Evolutionary conservation across 805 yeast species (phyloP), one percentile per base, ranked within the genome.

Genomic region (Zygotorulaspora danielsina): DNA sequence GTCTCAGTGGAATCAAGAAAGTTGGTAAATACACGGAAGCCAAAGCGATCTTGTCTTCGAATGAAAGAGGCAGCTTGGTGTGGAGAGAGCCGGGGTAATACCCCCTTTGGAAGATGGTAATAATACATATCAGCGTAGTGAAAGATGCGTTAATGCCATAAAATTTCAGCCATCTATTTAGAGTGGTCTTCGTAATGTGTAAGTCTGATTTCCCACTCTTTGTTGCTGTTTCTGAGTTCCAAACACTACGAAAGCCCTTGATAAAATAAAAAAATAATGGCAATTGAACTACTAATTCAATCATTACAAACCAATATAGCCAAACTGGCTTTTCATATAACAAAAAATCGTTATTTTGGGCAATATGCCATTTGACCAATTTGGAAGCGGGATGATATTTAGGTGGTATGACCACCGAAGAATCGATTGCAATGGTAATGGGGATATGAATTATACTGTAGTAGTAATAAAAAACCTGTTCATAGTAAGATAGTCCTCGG

Each of bases 101-200:
- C 3, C 62, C 64, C 19, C 51, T 37, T 10, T 38, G 37, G 38
- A 45, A 50, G 11, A 80, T 70, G 50, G 75, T 72, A n/a, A 71
- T 56, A 47, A 84, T 62, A 57, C 97, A 90, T 17, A 79, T 75
- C 25, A 79, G 59, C 0, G 96, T 87, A 4, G 96, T 87, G 36
- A 83, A 66, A 3, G 81, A 66, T 0, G 97, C 97, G 54, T 86
- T 87, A 51, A 84, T 73, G 3, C 90, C 96, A 60, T 93, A 90
- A 5, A 80, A 53, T 10, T 76, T 64, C 48, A 81, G 59, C 55
- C 68, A 70, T 21, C 32, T 45, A 39, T 46, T 38, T 13, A 45
- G 31, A 9, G 28, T 30, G 22, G 28, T 36, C 32, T 48, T 39
- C 40, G 42, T 35, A 19, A 25, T 35, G 11, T 28, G 29, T 5